Evolutionary conservation across 495 filamentous ascomycete species (phyloP), one percentile per base, ranked within the genome.

Genomic region (Trichoderma orchidacearum): DNA sequence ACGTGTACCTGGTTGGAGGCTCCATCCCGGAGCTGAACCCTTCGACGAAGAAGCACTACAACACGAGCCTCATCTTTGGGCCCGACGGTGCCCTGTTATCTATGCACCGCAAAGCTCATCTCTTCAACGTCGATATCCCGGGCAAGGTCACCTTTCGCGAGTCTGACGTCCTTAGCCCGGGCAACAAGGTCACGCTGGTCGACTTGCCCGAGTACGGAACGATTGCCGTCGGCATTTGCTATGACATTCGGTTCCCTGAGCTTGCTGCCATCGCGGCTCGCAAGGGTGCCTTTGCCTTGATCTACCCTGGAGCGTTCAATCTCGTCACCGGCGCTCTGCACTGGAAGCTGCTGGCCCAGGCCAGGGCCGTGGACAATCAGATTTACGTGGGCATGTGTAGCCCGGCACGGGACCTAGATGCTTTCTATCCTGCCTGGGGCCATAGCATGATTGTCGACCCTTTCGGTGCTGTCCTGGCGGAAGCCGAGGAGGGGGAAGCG

Each of bases 41-140:
- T 5, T 35, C 25, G 27, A 64, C 60, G 6, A 80, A 85, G 53
- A 90, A 87, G 62, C 87, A 90, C 70, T 95, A 92, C 76, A 98
- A 98, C 70, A 96, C 93, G 8, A 85, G 79, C 5, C 77, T 98
- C 34, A 83, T 86, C 1, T 98, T 98, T 70, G 78, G 73, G 12
- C 90, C 90, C 0, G 62, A 77, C 1, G 93, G 93, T 0, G 67
- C 76, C 8, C 74, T 96, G 18, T 75, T 97, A 7, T 88, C 84
- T 2, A 87, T 81, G 1, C 91, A 99, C 65, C 82, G 93, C 59
- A 99, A 99, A 68, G 80, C 92, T 18, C 93, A 99, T 66, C 78
- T 99, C 13, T 99, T 99, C 72, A 94, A 99, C 72, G 97, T 99
- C 63, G 85, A 92, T 67, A 99, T 99, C 63, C 93, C 93, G 1